Percentiles rank a stretch among this genome's conserved stretches.
Conservation (phyloP, 257 asterid species). For the Paraleonurus japonicus region DNA sequence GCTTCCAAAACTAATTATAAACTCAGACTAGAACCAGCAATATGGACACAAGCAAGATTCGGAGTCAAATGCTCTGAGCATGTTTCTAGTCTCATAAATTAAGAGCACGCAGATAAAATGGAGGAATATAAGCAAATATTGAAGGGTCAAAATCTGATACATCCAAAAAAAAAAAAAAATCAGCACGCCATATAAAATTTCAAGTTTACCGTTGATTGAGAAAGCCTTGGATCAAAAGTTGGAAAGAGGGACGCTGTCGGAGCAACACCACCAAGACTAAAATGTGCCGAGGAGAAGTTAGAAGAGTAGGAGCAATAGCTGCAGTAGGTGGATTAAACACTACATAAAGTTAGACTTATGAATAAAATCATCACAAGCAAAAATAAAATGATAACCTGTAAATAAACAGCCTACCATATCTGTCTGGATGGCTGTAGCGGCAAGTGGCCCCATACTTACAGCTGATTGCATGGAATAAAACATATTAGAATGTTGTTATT, state of each 20-base stretch:
- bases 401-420: constrained; percentile 51
- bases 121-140: constrained; percentile 7
- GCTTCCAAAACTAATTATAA: not conserved
- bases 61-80: constrained; percentile 9
- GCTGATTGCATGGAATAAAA: constrained; percentile 49
- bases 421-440: constrained; percentile 94
- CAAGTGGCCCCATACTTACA: constrained; percentile 93
- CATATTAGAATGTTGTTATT: constrained; percentile 28
- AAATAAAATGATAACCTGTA: constrained; percentile 5
- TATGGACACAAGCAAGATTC: constrained; percentile 6
- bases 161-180: constrained; percentile 14
- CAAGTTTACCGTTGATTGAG: constrained; percentile 62
- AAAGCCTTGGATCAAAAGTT: constrained; percentile 64
- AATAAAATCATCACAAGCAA: constrained; percentile 12
- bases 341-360: constrained; percentile 25
- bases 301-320: constrained; percentile 54
- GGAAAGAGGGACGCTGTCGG: constrained; percentile 74
- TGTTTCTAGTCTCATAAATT: constrained; percentile 14
- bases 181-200: constrained; percentile 7
- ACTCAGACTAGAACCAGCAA: not conserved
- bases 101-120: not conserved
- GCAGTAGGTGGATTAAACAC: constrained; percentile 49
- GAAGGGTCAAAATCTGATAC: constrained; percentile 6
- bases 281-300: constrained; percentile 66
- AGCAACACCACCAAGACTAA: constrained; percentile 63